A percentile compares a stretch with the other conserved stretches of the same genome.
Evolutionary conservation across 148 eudicot genomes (phyloP).

Genomic region (Amaranthus palmeri): DNA sequence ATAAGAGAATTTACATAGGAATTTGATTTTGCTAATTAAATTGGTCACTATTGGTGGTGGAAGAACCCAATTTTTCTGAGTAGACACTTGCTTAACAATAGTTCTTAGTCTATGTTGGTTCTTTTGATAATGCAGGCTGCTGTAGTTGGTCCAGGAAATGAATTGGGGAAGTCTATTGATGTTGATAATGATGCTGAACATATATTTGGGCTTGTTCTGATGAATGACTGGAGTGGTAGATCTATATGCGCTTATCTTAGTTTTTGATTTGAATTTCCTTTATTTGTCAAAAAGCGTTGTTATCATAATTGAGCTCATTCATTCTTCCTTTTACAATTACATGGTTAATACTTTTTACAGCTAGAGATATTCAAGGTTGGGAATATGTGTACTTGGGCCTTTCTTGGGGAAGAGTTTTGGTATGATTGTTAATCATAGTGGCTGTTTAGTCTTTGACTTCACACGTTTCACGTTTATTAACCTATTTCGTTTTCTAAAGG

Average conservation of each 20-base stretch:
- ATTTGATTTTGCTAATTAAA: not conserved
- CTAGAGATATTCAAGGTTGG: slow-evolving; percentile 98
- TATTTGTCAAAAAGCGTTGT: not conserved
- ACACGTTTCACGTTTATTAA: not conserved
- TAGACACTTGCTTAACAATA: not conserved
- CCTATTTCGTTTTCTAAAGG: slow-evolving; percentile 32
- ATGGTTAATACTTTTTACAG: slow-evolving; percentile 35
- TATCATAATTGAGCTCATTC: not conserved
- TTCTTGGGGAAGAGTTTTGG: slow-evolving; percentile 97
- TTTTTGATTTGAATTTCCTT: not conserved
- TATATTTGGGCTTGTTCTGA: slow-evolving; percentile 90
- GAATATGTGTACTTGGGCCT: slow-evolving; percentile 96
- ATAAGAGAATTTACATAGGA: not conserved
- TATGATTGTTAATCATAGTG: slow-evolving; percentile 18
- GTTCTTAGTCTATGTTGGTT: slow-evolving; percentile 15
- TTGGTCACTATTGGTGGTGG: not conserved
- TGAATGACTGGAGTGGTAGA: slow-evolving; percentile 99
- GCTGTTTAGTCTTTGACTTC: not conserved
- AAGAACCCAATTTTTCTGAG: not conserved
- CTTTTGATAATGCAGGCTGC: slow-evolving; percentile 65
- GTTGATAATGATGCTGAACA: slow-evolving; percentile 85
- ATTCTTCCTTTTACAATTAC: slow-evolving; percentile 12
- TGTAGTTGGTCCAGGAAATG: slow-evolving; percentile 95
- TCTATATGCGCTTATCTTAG: slow-evolving; percentile 6
- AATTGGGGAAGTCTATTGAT: slow-evolving; percentile 71